Evolutionary conservation across 2,329 filamentous ascomycete genomes (phyloP).

Genomic region (Orbilia ellipsospora): DNA sequence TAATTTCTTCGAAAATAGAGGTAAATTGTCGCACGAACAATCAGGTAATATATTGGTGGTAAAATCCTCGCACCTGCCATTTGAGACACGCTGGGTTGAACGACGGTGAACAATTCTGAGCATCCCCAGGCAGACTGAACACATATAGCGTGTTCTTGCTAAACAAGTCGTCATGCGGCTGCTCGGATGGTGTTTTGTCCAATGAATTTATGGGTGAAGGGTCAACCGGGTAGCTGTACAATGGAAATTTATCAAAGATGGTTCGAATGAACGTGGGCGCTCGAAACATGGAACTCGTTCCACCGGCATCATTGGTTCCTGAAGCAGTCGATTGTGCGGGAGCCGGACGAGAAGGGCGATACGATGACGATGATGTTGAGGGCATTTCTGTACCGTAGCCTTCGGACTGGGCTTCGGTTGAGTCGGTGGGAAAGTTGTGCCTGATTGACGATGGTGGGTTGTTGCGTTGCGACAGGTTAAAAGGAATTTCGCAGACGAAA

Average conservation of each 20-base stretch:
- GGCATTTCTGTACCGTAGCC: background rate
- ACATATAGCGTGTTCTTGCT: constrained; percentile 75
- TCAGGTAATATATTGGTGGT: constrained; percentile 27
- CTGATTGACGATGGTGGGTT: too few species aligned
- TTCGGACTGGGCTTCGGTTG: too few species aligned
- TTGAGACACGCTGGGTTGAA: constrained; percentile 94
- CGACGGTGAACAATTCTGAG: constrained; percentile 73
- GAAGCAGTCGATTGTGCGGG: background rate
- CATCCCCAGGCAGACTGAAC: constrained; percentile 76
- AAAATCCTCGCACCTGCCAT: constrained; percentile 79
- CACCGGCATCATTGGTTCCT: background rate
- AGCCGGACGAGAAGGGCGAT: background rate
- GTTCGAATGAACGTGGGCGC: constrained; percentile 80
- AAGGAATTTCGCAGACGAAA: too few species aligned
- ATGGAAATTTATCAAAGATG: constrained; percentile 85
- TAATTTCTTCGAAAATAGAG: constrained; percentile 6
- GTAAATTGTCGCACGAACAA: constrained; percentile 25
- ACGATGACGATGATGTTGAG: background rate
- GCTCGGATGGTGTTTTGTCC: background rate
- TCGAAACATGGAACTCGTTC: constrained; percentile 63
- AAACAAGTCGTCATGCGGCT: constrained; percentile 60
- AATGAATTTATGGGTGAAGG: constrained; percentile 69
- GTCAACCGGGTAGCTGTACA: constrained; percentile 79
- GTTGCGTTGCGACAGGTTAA: too few species aligned
- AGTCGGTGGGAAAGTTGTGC: too few species aligned